phyloP scores from a whole-genome alignment of 106 monocot genomes.

The Apostasia ramifera region DNA sequence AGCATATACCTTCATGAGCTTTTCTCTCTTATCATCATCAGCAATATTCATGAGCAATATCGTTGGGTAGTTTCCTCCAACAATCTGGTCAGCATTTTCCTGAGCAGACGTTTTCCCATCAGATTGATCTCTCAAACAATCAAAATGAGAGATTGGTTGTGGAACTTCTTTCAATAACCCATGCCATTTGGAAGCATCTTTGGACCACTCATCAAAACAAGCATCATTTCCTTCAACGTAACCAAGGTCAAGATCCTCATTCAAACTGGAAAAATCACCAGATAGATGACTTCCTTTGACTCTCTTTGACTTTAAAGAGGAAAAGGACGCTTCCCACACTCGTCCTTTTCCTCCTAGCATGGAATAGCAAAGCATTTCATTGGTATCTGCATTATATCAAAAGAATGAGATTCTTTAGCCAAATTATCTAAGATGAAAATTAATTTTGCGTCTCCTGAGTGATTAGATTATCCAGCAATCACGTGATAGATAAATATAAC shows the following conservation, averaged over 20 bases:
- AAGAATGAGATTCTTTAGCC: constrained; percentile 1
- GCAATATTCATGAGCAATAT: constrained; percentile 90
- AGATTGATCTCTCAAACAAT: constrained; percentile 5
- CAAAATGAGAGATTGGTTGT: background rate
- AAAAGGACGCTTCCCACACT: constrained; percentile 51
- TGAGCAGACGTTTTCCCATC: constrained; percentile 7
- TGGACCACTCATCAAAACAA: constrained; percentile 10
- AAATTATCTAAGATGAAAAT: too few relatives aligned
- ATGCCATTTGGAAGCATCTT: background rate
- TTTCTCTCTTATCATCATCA: constrained; percentile 66
- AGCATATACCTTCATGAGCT: constrained; percentile 49
- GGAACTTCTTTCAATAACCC: background rate
- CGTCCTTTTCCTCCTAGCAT: constrained; percentile 20
- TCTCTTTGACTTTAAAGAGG: constrained; percentile 79
- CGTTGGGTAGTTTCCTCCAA: constrained; percentile 14
- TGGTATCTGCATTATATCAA: background rate
- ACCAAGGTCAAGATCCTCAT: constrained; percentile 8
- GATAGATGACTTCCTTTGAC: constrained; percentile 35
- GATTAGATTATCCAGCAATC: too few relatives aligned
- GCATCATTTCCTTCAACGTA: constrained; percentile 11
- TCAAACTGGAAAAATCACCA: constrained; percentile 3
- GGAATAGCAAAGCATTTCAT: constrained; percentile 1
- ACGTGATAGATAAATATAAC: too few relatives aligned
- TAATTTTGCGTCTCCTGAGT: too few relatives aligned
- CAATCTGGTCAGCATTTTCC: background rate